These are phyloP conservation scores for Xylaria hypoxylon DNA, from an alignment of 2,329 filamentous ascomycete genomes.

Conservation along the genomic window DNA sequence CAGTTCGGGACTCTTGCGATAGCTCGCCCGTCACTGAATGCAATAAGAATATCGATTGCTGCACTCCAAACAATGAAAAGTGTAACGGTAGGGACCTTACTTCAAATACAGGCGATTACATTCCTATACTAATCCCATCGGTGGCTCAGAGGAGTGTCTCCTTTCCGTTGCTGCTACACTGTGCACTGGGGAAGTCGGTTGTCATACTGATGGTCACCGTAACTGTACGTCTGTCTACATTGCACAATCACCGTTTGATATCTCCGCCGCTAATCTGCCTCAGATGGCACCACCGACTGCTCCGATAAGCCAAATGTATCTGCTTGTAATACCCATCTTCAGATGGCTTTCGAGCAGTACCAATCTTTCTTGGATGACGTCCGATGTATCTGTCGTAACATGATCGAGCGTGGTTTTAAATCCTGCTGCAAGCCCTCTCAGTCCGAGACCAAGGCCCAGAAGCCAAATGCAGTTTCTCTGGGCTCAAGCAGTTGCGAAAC, in stretches of 20 bases:
- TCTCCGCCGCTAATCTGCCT: slow-evolving; percentile 1
- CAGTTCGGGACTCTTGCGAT: slow-evolving; percentile 3
- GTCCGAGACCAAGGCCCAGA: not conserved
- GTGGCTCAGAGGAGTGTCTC: slow-evolving; percentile 26
- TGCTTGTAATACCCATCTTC: slow-evolving; percentile 32
- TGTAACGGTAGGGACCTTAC: slow-evolving; percentile 26
- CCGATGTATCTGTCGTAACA: slow-evolving; percentile 33
- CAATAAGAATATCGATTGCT: slow-evolving; percentile 10
- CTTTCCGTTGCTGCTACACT: slow-evolving; percentile 33
- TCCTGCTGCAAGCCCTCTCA: slow-evolving; percentile 30
- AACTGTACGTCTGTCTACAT: slow-evolving; percentile 9
- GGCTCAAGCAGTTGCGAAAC: not conserved
- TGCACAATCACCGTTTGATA: not conserved
- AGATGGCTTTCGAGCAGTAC: slow-evolving; percentile 34
- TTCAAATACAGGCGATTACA: not conserved
- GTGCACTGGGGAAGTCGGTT: slow-evolving; percentile 28
- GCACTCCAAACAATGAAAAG: slow-evolving; percentile 30
- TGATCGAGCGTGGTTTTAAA: slow-evolving; percentile 35
- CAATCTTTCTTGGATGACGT: slow-evolving; percentile 35
- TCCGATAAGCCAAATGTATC: not conserved
- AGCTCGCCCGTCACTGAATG: not conserved
- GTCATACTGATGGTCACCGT: slow-evolving; percentile 18
- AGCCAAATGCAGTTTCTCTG: not conserved
- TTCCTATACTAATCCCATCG: not conserved
- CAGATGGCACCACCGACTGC: not conserved